Evolutionary conservation across 805 yeast species (phyloP).

Genomic region (Ogataea nonfermentans): DNA sequence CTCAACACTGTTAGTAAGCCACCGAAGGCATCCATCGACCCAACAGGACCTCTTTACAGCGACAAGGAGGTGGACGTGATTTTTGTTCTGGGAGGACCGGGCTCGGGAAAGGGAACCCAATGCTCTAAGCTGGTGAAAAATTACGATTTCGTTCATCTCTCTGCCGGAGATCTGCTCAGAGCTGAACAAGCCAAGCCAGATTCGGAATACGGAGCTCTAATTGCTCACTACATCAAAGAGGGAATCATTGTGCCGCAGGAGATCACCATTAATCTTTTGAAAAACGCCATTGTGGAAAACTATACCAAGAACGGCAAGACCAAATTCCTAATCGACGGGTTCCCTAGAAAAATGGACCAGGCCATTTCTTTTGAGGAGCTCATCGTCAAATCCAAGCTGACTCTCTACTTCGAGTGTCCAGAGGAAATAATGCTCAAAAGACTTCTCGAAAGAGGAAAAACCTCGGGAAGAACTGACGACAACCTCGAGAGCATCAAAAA

Average conservation of each 20-base stretch:
- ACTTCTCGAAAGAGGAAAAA: slow-evolving; percentile 86
- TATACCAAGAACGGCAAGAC: slow-evolving; percentile 44
- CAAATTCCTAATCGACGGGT: slow-evolving; percentile 87
- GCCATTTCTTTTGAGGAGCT: slow-evolving; percentile 87
- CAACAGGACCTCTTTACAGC: slow-evolving; percentile 40
- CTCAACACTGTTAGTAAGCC: slow-evolving; percentile 30
- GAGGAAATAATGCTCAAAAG: slow-evolving; percentile 81
- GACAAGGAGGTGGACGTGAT: slow-evolving; percentile 72
- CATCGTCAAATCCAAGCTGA: slow-evolving; percentile 66
- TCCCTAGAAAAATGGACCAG: slow-evolving; percentile 98
- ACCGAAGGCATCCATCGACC: slow-evolving; percentile 36
- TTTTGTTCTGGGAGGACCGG: slow-evolving; percentile 96
- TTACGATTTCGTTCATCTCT: slow-evolving; percentile 78
- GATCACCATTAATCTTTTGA: slow-evolving; percentile 79
- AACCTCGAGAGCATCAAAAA: slow-evolving; percentile 87
- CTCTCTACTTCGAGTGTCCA: slow-evolving; percentile 78
- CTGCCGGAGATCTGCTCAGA: slow-evolving; percentile 95
- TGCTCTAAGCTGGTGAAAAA: slow-evolving; percentile 81
- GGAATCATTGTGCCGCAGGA: slow-evolving; percentile 94
- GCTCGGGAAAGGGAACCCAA: slow-evolving; percentile 97
- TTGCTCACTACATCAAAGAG: slow-evolving; percentile 78
- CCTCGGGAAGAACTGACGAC: slow-evolving; percentile 92
- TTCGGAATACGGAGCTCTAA: slow-evolving; percentile 81
- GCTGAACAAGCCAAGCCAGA: slow-evolving; percentile 86
- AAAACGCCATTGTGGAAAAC: slow-evolving; percentile 69